Evolutionary conservation across 2,329 filamentous ascomycete genomes (phyloP).

Genomic region (Cordyceps militaris): DNA sequence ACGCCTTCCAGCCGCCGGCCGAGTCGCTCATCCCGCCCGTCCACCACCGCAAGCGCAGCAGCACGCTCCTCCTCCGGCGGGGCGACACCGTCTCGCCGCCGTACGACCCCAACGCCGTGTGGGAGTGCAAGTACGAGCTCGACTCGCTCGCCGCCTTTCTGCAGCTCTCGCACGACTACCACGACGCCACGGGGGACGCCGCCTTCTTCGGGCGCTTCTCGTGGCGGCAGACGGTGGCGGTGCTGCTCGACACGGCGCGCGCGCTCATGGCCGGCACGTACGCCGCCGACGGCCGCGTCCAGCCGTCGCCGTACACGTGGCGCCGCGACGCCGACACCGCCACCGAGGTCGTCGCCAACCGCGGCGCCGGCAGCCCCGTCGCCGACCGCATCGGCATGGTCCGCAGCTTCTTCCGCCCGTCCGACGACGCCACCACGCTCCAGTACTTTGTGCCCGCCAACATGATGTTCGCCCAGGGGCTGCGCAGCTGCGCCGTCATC

Average conservation of each 20-base stretch:
- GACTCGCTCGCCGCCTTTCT: slow-evolving; percentile 86
- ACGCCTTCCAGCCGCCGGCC: slow-evolving; percentile 83
- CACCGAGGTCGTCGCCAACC: slow-evolving; percentile 74
- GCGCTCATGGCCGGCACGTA: slow-evolving; percentile 72
- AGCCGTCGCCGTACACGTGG: slow-evolving; percentile 64
- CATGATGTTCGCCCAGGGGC: slow-evolving; percentile 68
- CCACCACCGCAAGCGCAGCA: slow-evolving; percentile 15
- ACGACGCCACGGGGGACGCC: slow-evolving; percentile 62
- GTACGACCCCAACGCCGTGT: slow-evolving; percentile 64
- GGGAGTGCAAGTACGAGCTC: slow-evolving; percentile 95
- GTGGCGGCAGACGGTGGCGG: slow-evolving; percentile 67
- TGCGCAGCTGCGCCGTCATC: slow-evolving; percentile 42
- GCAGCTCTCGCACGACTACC: slow-evolving; percentile 73
- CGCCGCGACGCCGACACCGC: slow-evolving; percentile 62
- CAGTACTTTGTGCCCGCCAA: slow-evolving; percentile 88
- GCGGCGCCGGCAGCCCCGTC: slow-evolving; percentile 73
- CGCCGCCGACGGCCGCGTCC: slow-evolving; percentile 47
- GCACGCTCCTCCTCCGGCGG: slow-evolving; percentile 1
- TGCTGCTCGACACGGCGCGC: slow-evolving; percentile 60
- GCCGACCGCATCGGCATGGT: slow-evolving; percentile 73
- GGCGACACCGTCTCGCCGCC: slow-evolving; percentile 55
- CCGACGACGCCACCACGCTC: slow-evolving; percentile 78
- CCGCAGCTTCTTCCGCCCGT: slow-evolving; percentile 81
- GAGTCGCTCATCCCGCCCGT: slow-evolving; percentile 46
- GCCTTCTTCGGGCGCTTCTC: slow-evolving; percentile 65